Base-by-base conservation (phyloP, 192 early-diverging fungal species). In the Entomortierella beljakovae region DNA sequence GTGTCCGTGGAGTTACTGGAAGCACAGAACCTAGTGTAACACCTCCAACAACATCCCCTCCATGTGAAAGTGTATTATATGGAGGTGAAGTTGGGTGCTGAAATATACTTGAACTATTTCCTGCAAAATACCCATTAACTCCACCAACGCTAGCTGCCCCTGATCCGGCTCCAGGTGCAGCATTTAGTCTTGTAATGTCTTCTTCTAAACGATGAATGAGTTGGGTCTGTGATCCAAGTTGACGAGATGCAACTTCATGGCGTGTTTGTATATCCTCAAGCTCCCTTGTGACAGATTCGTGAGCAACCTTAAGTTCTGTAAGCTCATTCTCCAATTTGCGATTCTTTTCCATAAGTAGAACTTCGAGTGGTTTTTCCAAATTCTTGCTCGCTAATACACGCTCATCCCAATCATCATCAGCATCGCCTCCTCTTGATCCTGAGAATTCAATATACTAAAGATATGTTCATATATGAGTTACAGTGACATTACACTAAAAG, bases 281-380 rank as follows among this genome's bases (percentile, higher is more conserved):
- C 28, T 81, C 72, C 25, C 48, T 32, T 15, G 70, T 68, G 18
- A 81, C 38, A 10, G 86, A 69, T 3, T 68, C 61, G 28, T 83
- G 80, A 6, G 64, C 43, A 18, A 85, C 81, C 49, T 89, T 87
- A 40, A 93, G 69, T 57, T 87, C 86, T 3, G 90, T 92, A 23
- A 90, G 76, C 10, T 91, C 89, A 71, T 85, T 88, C 81, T 95
- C 90, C 31, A 97, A 80, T 23, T 87, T 82, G 77, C 94, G 95
- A 84, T 94, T 97, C 74, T 93, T 93, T 11, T 90, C 87, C 72
- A 95, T 90, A 61, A 96, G 66, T 23, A 95, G 86, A 18, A 87
- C 86, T 80, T 98, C 96, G 38, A 98, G 70, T 3, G 90, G 80
- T 25, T 89, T 86, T 23, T 80, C 85, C n/a, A 72, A 58, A 6